A percentile compares a stretch with the other conserved stretches of the same genome.
Evolutionary conservation across 2,329 filamentous ascomycete genomes (phyloP).

Genomic region (Fusarium austroafricanum): DNA sequence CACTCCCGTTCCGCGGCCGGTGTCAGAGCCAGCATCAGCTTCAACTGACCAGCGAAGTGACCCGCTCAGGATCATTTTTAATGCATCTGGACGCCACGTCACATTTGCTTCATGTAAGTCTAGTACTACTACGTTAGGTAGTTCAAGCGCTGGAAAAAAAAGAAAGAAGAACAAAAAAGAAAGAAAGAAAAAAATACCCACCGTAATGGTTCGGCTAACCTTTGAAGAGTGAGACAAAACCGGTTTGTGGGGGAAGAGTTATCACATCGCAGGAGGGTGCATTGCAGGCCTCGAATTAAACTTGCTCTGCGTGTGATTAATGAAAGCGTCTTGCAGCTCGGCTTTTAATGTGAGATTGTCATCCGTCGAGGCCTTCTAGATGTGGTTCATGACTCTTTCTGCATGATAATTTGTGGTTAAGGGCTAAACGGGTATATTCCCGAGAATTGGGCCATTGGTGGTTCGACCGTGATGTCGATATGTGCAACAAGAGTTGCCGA

Average conservation of each 20-base stretch:
- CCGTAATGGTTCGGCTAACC: constrained; percentile 18
- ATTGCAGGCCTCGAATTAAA: constrained; percentile 35
- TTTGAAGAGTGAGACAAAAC: constrained; percentile 30
- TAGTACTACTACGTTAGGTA: background rate
- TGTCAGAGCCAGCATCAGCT: background rate
- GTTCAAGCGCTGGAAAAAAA: background rate
- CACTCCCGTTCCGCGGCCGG: constrained; percentile 35
- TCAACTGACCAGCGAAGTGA: constrained; percentile 10
- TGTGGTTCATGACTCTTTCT: constrained; percentile 18
- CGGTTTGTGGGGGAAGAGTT: constrained; percentile 30
- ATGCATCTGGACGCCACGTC: constrained; percentile 30
- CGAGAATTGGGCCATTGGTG: constrained; percentile 30
- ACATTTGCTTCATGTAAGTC: constrained; percentile 15
- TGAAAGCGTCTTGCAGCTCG: constrained; percentile 3
- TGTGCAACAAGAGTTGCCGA: constrained; percentile 1
- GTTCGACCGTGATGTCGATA: constrained; percentile 32
- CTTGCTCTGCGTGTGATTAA: constrained; percentile 9
- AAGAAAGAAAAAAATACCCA: constrained; percentile 5
- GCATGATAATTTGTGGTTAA: constrained; percentile 11
- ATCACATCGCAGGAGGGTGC: constrained; percentile 36
- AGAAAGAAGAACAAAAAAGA: background rate
- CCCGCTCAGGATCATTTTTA: constrained; percentile 16
- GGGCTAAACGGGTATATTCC: constrained; percentile 17
- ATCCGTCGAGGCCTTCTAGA: constrained; percentile 12
- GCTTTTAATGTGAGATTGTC: constrained; percentile 3